Base-by-base conservation (phyloP, 1,284 basidiomycete genomes). In the Marasmius oreades region DNA sequence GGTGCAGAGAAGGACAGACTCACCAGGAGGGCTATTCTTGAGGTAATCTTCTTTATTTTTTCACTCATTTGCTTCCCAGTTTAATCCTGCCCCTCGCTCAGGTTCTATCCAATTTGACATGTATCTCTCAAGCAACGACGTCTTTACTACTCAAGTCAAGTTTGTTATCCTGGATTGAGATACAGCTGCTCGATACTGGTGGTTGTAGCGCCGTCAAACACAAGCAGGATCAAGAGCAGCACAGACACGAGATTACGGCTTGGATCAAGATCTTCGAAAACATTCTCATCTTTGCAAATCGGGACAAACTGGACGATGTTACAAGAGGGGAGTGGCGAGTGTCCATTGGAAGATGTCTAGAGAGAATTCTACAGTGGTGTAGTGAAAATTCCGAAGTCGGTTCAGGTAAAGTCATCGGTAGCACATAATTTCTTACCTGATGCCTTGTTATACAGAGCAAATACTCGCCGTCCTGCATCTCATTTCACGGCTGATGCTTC, bases 91-190 rank as follows among this genome's bases (percentile, higher is more conserved):
- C 61, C 22, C 53, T 37, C 24, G 59, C 48, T 10, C 57, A 92
- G 85, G 78, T 92, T 1, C 74, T 95, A 1, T 82, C 83, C 4
- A 88, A 86, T 61, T 65, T 93, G 51, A 89, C 88, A 0, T 81
- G 78, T 63, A 84, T 89, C 62, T 64, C 73, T 0, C 81, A 85
- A 58, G 90, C 90, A 0, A 79, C 82, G 3, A 82, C 77, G 11
- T 85, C 86, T 0, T 73, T 95, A 31, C 70, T 92, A 10, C 74
- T 90, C 50, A 85, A 85, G 61, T 84, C 84, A 0, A 80, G 82
- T 0, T 72, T 94, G 4, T 70, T 94, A 1, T 71, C 84, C 0
- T 96, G 93, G 93, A 81, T 95, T 18, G 82, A 88, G 65, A 84
- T 88, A 69, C 89, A 92, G 64, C 67, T 91, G 24, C 61, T 74